Base-by-base conservation (phyloP, 768 basidiomycete species). In the Phanerochaete sordida region DNA sequence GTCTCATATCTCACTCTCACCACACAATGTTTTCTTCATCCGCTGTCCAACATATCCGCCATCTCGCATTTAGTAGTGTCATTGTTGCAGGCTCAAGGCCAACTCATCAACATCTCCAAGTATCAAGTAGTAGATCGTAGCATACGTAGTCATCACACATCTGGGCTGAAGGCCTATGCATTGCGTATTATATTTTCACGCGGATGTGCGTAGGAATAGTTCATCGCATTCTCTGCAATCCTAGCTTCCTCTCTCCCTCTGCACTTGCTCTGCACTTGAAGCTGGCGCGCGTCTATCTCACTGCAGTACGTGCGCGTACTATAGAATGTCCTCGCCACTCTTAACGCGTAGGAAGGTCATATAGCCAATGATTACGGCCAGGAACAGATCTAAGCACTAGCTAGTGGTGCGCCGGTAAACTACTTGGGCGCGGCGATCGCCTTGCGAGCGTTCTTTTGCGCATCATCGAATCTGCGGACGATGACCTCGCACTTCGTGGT, bases 391-490 rank as follows among this genome's bases (percentile, higher is more conserved):
- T 35, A 35, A 13, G 13, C 13, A 13, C 33, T 35, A n/a, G 33
- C 33, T 35, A 35, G 13, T 13, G 33, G 39, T 19, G 39, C 5
- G 39, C 7, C 50, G 50, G n/a, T n/a, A n/a, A n/a, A 33, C 30
- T 51, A 51, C 50, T 51, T 51, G 5, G 79, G 77, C 6, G 81
- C 80, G 27, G 84, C 77, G 58, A 85, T 80, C 13, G 83, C 74
- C 60, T 83, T 83, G 45, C 80, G 79, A 64, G 73, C 68, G 26
- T 80, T 76, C 71, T 92, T 95, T 67, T 86, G 87, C 12, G 86
- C 86, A 65, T 98, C 95, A 72, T 99, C 95, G 66, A 98, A 99
- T 63, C 86, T 81, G 43, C 94, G 83, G 7, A 98, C 85, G 49
- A 93, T 78, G 52, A 98, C 84, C 61, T 95, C 85, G 69, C 97